phyloP scores from a whole-genome alignment of 257 asterid species.

The Marsdenia floribunda region DNA sequence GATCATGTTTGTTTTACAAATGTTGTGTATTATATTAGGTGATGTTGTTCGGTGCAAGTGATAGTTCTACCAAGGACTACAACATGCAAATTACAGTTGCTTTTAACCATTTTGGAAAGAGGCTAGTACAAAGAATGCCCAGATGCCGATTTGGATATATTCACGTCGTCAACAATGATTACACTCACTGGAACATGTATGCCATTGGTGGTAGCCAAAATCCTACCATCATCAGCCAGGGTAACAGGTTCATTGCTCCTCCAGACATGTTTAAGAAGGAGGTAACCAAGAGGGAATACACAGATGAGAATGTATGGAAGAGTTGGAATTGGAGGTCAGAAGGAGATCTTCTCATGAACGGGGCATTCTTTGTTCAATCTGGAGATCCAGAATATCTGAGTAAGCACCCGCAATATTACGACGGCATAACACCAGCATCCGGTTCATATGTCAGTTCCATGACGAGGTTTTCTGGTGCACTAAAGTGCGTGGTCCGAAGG shows the following conservation, averaged over 20 bases:
- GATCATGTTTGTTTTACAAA: no score
- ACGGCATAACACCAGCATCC: slow-evolving; percentile 34
- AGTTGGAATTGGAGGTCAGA: slow-evolving; percentile 87
- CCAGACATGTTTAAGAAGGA: slow-evolving; percentile 36
- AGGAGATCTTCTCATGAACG: slow-evolving; percentile 59
- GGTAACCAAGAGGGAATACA: slow-evolving; percentile 78
- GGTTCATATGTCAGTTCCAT: slow-evolving; percentile 37
- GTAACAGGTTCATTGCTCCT: slow-evolving; percentile 79
- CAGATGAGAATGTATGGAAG: slow-evolving; percentile 46
- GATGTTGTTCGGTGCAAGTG: slow-evolving; percentile 75
- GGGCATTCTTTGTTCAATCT: slow-evolving; percentile 68
- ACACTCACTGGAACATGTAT: slow-evolving; percentile 92
- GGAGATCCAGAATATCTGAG: slow-evolving; percentile 50
- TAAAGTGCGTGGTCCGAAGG: slow-evolving; percentile 42
- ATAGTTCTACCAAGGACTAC: slow-evolving; percentile 34
- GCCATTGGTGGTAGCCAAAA: slow-evolving; percentile 85
- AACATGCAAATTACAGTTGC: slow-evolving; percentile 82
- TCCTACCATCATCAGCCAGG: slow-evolving; percentile 84
- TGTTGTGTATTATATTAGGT: slow-evolving; percentile 18
- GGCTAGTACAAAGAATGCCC: slow-evolving; percentile 89
- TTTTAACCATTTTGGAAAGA: slow-evolving; percentile 82
- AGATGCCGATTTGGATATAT: slow-evolving; percentile 67
- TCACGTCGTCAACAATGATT: slow-evolving; percentile 87
- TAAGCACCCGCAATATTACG: slow-evolving; percentile 52
- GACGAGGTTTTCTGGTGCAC: slow-evolving; percentile 54